These are phyloP conservation scores for Metahyphopichia silvanorum DNA, from an alignment of 805 yeast species.

Conservation along the genomic window DNA sequence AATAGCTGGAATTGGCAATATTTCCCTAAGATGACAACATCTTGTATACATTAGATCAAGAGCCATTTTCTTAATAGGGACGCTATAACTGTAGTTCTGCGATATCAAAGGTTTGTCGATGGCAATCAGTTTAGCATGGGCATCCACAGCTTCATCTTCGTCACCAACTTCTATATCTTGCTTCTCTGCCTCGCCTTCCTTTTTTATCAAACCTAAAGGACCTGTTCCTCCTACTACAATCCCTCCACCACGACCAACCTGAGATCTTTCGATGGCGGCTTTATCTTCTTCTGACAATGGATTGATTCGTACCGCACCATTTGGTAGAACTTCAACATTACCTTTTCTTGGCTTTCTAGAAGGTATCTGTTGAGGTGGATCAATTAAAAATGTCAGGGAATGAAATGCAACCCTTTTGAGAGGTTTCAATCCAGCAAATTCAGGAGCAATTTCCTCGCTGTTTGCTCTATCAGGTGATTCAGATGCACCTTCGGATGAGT, in stretches of 20 bases:
- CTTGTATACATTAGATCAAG: slow-evolving; percentile 81
- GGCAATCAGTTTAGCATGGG: slow-evolving; percentile 20
- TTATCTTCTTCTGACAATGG: slow-evolving; percentile 55
- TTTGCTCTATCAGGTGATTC: background rate
- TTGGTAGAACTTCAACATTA: slow-evolving; percentile 56
- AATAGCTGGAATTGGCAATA: slow-evolving; percentile 88
- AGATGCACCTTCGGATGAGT: slow-evolving; percentile 1
- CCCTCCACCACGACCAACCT: slow-evolving; percentile 53
- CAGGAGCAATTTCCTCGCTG: slow-evolving; percentile 13
- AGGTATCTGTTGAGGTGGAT: slow-evolving; percentile 85
- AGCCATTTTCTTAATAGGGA: slow-evolving; percentile 42
- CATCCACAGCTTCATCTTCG: slow-evolving; percentile 16
- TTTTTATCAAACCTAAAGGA: slow-evolving; percentile 45
- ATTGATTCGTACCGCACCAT: slow-evolving; percentile 52
- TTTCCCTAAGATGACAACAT: slow-evolving; percentile 90
- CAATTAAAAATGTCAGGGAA: slow-evolving; percentile 38
- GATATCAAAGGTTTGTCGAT: slow-evolving; percentile 33
- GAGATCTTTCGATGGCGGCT: slow-evolving; percentile 35
- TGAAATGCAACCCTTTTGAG: slow-evolving; percentile 43
- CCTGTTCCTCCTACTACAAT: slow-evolving; percentile 80
- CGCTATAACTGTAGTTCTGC: slow-evolving; percentile 18
- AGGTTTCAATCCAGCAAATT: slow-evolving; percentile 30
- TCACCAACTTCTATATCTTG: slow-evolving; percentile 5
- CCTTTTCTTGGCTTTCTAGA: slow-evolving; percentile 80
- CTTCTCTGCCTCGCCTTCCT: slow-evolving; percentile 5